A percentile compares a stretch with the other conserved stretches of the same genome.
phyloP scores from a whole-genome alignment of 306 rosid species.

The Datisca glomerata region DNA sequence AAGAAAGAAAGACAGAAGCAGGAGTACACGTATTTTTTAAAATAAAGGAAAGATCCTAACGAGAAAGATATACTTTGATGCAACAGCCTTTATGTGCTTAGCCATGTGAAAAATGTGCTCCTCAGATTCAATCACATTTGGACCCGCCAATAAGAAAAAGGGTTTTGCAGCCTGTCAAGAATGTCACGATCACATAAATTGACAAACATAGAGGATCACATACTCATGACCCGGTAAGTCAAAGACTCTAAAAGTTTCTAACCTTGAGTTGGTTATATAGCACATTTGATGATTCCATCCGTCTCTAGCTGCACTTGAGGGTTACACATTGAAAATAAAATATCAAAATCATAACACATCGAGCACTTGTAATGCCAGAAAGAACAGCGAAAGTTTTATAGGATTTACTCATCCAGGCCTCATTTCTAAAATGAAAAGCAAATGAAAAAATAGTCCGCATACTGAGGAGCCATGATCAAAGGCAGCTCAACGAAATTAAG shows the following conservation, averaged over 20 bases:
- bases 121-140: conserved; percentile 93
- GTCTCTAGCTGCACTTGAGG: not conserved
- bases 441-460: no score
- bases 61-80: conserved; percentile 46
- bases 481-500: no score
- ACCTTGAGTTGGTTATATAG: not conserved
- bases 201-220: conserved; percentile 3
- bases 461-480: no score
- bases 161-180: conserved; percentile 62
- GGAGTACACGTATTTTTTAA: not conserved
- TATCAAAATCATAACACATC: no score
- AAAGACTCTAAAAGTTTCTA: not conserved
- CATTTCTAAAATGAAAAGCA: no score
- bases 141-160: conserved; percentile 84
- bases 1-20: not conserved
- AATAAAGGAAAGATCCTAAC: not conserved
- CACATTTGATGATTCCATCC: not conserved
- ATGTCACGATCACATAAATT: conserved; percentile 9
- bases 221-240: not conserved
- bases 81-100: conserved; percentile 45
- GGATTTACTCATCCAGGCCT: no score
- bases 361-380: no score
- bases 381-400: no score
- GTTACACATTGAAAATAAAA: not conserved
- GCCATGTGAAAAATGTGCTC: conserved; percentile 81